These are phyloP conservation scores for Microdochium bolleyi DNA, from an alignment of 2,329 filamentous ascomycete genomes.

Conservation along the genomic window DNA sequence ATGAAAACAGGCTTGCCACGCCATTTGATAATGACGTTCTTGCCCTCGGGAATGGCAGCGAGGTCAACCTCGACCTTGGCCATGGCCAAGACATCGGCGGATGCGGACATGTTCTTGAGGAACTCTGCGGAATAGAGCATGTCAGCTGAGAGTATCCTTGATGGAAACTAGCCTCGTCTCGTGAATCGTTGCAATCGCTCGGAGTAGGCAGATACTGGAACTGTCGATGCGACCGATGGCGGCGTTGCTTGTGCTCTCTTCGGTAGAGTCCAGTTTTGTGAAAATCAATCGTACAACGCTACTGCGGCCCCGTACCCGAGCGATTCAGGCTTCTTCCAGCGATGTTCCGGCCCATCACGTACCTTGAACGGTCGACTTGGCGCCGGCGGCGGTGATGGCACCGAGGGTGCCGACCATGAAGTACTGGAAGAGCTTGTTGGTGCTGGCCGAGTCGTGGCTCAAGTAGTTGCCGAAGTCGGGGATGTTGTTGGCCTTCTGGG, in stretches of 20 bases:
- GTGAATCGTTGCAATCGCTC: neutral
- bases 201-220: too few species aligned
- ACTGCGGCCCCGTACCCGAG: too few species aligned
- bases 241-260: too few species aligned
- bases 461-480: constrained; percentile 87
- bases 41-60: constrained; percentile 88
- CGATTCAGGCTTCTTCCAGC: neutral
- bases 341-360: constrained; percentile 31
- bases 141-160: neutral
- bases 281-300: too few species aligned
- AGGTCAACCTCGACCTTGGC: constrained; percentile 99
- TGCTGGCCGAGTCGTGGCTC: constrained; percentile 56
- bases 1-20: constrained; percentile 99
- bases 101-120: constrained; percentile 99
- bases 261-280: too few species aligned
- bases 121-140: constrained; percentile 60
- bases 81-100: constrained; percentile 96
- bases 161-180: neutral
- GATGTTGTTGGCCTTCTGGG: constrained; percentile 57
- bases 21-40: constrained; percentile 99
- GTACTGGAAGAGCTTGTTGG: constrained; percentile 88
- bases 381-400: constrained; percentile 82
- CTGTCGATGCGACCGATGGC: too few species aligned
- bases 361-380: constrained; percentile 98
- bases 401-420: constrained; percentile 98